Percentiles rank a stretch among this genome's conserved stretches.
These are phyloP conservation scores for Coix lacrymajobi DNA, from an alignment of 176 grass and related monocot species.

Conservation along the genomic window DNA sequence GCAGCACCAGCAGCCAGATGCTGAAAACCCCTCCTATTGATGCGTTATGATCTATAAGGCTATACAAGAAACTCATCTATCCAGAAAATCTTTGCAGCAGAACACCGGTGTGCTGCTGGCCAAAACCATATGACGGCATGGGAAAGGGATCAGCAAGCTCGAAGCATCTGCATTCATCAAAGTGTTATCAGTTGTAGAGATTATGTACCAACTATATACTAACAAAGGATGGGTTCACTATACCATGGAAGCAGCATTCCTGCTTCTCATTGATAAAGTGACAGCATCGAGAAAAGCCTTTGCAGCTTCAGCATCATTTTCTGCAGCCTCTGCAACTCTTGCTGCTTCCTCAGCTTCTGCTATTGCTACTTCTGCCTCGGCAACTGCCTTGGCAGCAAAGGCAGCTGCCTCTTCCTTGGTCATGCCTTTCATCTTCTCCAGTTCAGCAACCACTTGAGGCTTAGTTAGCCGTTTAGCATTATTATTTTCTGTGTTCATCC, in stretches of 20 bases:
- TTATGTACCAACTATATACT: not conserved
- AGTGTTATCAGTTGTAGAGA: not conserved
- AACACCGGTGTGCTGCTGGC: slow-evolving; percentile 14
- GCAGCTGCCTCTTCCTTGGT: slow-evolving; percentile 69
- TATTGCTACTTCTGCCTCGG: slow-evolving; percentile 72
- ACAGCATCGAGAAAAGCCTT: slow-evolving; percentile 66
- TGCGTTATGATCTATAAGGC: slow-evolving; percentile 36
- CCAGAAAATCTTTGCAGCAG: slow-evolving; percentile 31
- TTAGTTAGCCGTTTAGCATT: slow-evolving; percentile 42
- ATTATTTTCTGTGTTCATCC: slow-evolving; percentile 23
- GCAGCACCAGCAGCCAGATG: slow-evolving; percentile 34
- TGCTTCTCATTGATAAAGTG: slow-evolving; percentile 52
- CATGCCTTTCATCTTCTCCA: slow-evolving; percentile 53
- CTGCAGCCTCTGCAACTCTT: slow-evolving; percentile 69
- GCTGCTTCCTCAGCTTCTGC: slow-evolving; percentile 75
- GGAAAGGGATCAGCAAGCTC: slow-evolving; percentile 43
- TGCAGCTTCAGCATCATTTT: slow-evolving; percentile 64
- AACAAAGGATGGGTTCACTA: slow-evolving; percentile 6
- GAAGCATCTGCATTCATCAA: slow-evolving; percentile 46
- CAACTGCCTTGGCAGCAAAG: slow-evolving; percentile 79
- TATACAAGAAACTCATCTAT: slow-evolving; percentile 58
- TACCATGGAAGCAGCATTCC: slow-evolving; percentile 52
- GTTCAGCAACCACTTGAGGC: slow-evolving; percentile 52
- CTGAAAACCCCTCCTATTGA: slow-evolving; percentile 26
- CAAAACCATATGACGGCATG: slow-evolving; percentile 15